These are phyloP conservation scores for Leucocoprinus sp. DNA, from an alignment of 768 basidiomycete species.

Conservation along the genomic window DNA sequence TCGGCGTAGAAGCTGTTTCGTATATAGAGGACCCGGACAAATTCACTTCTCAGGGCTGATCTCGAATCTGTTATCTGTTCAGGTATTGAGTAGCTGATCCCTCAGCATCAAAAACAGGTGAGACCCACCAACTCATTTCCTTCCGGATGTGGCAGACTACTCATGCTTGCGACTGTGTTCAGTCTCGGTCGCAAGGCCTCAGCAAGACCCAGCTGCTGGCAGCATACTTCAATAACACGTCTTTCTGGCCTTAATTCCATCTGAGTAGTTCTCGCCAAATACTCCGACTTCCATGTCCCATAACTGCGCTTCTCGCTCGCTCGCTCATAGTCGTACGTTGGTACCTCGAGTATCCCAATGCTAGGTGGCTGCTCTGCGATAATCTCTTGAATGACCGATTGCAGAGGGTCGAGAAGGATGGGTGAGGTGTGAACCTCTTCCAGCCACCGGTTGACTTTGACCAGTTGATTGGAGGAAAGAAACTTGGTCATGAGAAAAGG, in stretches of 20 bases:
- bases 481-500: conserved; percentile 4
- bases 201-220: conserved; percentile 2
- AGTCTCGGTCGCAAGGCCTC: conserved; percentile 4
- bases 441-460: conserved; percentile 8
- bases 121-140: conserved; percentile 5
- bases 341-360: background rate
- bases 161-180: conserved; percentile 7
- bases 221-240: background rate
- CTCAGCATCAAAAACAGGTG: background rate
- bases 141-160: conserved; percentile 4
- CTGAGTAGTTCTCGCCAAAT: conserved; percentile 1
- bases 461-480: background rate
- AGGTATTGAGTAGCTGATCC: background rate
- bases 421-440: conserved; percentile 2
- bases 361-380: background rate
- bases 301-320: background rate
- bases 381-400: conserved; percentile 2
- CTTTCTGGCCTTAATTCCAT: background rate
- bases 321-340: conserved; percentile 3
- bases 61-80: conserved; percentile 7
- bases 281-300: conserved; percentile 8
- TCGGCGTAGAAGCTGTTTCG: conserved; percentile 10
- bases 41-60: conserved; percentile 5
- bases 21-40: conserved; percentile 8
- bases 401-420: conserved; percentile 7